phyloP scores from a whole-genome alignment of 371 early-diverging fungal genomes.

The Mortierella sp. region DNA sequence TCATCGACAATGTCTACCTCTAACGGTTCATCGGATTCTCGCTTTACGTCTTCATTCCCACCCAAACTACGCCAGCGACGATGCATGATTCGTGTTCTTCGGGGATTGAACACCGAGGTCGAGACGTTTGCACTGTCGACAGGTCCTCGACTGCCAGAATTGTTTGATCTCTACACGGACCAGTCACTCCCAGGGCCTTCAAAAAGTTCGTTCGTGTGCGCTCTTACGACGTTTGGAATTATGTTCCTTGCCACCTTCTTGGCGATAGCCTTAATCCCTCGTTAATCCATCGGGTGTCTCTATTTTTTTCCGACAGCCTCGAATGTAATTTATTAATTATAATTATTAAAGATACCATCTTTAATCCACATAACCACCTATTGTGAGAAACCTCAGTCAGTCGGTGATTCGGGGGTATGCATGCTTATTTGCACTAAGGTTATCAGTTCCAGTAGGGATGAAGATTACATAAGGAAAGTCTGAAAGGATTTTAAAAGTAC shows the following conservation, averaged over 20 bases:
- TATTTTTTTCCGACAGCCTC: neutral
- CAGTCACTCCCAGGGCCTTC: slow-evolving; percentile 34
- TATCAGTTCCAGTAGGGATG: too few species aligned
- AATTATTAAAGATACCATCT: neutral
- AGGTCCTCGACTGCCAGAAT: slow-evolving; percentile 31
- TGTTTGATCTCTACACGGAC: slow-evolving; percentile 33
- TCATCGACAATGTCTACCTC: neutral
- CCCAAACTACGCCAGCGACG: slow-evolving; percentile 21
- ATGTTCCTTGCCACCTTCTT: slow-evolving; percentile 14
- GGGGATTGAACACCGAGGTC: slow-evolving; percentile 17
- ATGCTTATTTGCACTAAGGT: too few species aligned
- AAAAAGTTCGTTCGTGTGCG: slow-evolving; percentile 9
- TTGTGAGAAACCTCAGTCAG: too few species aligned
- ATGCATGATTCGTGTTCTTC: slow-evolving; percentile 21
- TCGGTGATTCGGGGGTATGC: too few species aligned
- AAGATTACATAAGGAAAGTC: too few species aligned
- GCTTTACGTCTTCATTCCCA: slow-evolving; percentile 27
- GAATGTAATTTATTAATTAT: neutral
- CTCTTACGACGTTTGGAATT: slow-evolving; percentile 6
- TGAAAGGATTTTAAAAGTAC: too few species aligned
- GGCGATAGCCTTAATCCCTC: slow-evolving; percentile 1
- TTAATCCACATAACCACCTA: too few species aligned
- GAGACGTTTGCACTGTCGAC: slow-evolving; percentile 44
- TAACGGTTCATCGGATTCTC: neutral
- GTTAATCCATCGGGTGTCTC: neutral